Base-by-base conservation (phyloP, 2,329 filamentous ascomycete genomes). In the Colletotrichum tanaceti region DNA sequence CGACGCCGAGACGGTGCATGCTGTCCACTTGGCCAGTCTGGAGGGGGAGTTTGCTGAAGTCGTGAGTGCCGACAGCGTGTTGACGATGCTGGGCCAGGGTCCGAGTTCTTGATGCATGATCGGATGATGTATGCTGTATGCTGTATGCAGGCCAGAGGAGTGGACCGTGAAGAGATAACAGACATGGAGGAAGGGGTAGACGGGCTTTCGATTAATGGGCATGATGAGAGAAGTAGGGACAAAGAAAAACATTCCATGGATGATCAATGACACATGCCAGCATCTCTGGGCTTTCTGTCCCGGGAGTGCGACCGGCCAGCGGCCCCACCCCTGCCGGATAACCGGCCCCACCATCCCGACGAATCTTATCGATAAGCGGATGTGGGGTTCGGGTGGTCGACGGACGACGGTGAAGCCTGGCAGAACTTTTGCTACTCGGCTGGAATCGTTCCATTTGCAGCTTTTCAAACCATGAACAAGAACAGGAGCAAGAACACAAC, bases 1-100 rank as follows among this genome's bases (percentile, higher is more conserved):
- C 64, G 81, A 84, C 71, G 79, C 83, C 0, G 82, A 85, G 71
- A 81, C 78, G 4, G 75, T 85, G 44, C 83, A 85, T 72, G 74
- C 66, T 43, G 80, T 84, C 14, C 79, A 79, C 50, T 71, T 84
- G 53, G 82, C 79, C 5, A 85, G 82, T 65, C 72, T 85, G 71
- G 74, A 79, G 44, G 79, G 74, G 16, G 83, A 85, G 71, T 85
- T 85, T 77, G 81, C 80, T 2, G 76, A 80, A 53, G 76, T 84
- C 11, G 64, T 75, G 54, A 72, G 70, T 13, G 81, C 82, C 9
- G 74, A 75, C 41, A 77, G 81, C 58, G 77, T 83, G 1, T 24
- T 75, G 18, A n/a, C n/a, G 3, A 20, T 60, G 1, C 20, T 62
- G 57, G 11, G 39, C 13, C 0, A n/a, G 7, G 13, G 4, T 18